These are phyloP conservation scores for Erodium moschatum DNA, from an alignment of 441 rosid genomes.

Conservation along the genomic window DNA sequence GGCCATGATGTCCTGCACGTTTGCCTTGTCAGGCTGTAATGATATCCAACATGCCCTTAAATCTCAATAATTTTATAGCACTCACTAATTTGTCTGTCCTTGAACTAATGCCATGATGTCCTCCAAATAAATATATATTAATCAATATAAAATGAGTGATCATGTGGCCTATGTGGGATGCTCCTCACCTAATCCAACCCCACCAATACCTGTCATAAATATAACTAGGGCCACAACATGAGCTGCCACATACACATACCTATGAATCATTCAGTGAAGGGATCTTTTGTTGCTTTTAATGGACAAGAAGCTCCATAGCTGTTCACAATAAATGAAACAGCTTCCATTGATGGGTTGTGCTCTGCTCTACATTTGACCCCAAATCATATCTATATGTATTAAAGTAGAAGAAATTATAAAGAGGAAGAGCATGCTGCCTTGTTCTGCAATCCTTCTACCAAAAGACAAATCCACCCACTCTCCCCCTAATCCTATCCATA, in stretches of 20 bases:
- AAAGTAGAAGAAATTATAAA: neutral
- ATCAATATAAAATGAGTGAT: neutral
- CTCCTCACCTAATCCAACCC: neutral
- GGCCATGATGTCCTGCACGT: neutral
- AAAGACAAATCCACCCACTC: neutral
- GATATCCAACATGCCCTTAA: neutral
- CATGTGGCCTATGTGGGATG: conserved; percentile 3
- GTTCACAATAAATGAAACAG: conserved; percentile 3
- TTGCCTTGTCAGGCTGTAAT: conserved; percentile 7
- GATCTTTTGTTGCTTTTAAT: conserved; percentile 1
- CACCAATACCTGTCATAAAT: neutral
- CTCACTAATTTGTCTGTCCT: conserved; percentile 4
- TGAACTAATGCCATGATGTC: neutral
- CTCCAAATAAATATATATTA: neutral
- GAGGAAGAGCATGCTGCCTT: neutral
- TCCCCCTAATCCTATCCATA: neutral
- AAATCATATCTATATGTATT: neutral
- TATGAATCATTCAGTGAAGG: neutral
- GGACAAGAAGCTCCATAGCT: conserved; percentile 2
- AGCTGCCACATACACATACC: neutral
- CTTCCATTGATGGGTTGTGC: neutral
- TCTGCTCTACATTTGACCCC: neutral
- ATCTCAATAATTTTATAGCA: neutral
- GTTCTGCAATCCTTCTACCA: neutral
- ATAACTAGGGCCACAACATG: neutral